These are phyloP conservation scores for Leccinum fibrillosum DNA, from an alignment of 768 basidiomycete species.

Conservation along the genomic window DNA sequence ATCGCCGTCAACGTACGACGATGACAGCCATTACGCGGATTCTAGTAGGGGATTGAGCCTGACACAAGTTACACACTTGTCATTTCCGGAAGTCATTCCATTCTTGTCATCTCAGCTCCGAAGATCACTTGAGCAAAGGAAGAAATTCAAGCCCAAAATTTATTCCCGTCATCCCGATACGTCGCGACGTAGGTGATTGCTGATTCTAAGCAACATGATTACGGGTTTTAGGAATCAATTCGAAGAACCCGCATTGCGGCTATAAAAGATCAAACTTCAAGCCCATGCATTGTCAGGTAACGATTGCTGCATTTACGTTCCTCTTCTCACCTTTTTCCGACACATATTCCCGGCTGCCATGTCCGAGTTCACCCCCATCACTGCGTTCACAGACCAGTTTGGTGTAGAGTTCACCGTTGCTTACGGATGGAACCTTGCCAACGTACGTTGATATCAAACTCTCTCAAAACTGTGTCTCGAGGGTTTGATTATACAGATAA, in stretches of 20 bases:
- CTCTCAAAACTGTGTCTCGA: neutral
- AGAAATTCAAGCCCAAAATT: neutral
- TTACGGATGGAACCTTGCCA: neutral
- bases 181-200: neutral
- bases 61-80: neutral
- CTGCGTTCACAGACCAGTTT: neutral
- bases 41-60: neutral
- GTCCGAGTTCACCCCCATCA: neutral
- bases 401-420: neutral
- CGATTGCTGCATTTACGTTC: neutral
- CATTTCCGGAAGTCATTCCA: neutral
- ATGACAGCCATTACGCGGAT: neutral
- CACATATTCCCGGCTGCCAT: neutral
- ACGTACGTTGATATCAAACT: neutral
- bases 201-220: neutral
- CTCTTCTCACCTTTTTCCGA: neutral
- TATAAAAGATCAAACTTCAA: neutral
- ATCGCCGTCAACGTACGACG: neutral
- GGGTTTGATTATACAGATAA: neutral
- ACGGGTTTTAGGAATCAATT: neutral
- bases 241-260: neutral
- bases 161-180: neutral
- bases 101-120: neutral
- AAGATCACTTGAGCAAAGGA: neutral
- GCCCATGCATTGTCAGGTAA: neutral